These are phyloP conservation scores for Acanthochlamys bracteata DNA, from an alignment of 106 monocot genomes.

Conservation along the genomic window DNA sequence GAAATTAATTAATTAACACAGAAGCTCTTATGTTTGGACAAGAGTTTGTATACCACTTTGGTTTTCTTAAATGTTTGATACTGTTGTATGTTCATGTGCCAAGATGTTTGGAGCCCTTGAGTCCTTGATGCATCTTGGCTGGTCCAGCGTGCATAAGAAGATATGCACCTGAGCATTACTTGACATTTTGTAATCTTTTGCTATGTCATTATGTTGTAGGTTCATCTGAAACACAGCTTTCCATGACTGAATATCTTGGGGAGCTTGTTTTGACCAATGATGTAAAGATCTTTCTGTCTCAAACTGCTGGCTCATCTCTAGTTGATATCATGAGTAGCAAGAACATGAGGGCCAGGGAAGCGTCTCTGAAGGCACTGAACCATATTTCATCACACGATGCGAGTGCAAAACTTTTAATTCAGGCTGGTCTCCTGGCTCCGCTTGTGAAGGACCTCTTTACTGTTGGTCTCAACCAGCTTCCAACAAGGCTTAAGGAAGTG, in stretches of 20 bases:
- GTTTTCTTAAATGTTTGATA: too few relatives aligned
- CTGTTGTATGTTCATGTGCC: too few relatives aligned
- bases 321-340: conserved; percentile 63
- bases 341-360: conserved; percentile 51
- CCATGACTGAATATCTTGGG: conserved; percentile 62
- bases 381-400: conserved; percentile 60
- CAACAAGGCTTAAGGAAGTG: conserved; percentile 64
- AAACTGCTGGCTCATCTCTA: conserved; percentile 51
- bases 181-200: not conserved
- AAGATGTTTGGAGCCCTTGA: too few relatives aligned
- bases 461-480: conserved; percentile 49
- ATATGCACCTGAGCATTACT: too few relatives aligned
- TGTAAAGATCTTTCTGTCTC: conserved; percentile 59
- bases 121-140: too few relatives aligned
- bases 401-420: conserved; percentile 55
- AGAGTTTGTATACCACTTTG: too few relatives aligned
- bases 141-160: too few relatives aligned
- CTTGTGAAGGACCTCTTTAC: conserved; percentile 63
- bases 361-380: conserved; percentile 61
- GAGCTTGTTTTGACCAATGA: conserved; percentile 77
- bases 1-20: too few relatives aligned
- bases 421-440: conserved; percentile 56
- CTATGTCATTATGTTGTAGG: conserved; percentile 20
- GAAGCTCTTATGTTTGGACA: too few relatives aligned
- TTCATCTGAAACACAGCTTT: conserved; percentile 49